Conservation (phyloP, 805 yeast species). For the Yarrowia sp. region DNA sequence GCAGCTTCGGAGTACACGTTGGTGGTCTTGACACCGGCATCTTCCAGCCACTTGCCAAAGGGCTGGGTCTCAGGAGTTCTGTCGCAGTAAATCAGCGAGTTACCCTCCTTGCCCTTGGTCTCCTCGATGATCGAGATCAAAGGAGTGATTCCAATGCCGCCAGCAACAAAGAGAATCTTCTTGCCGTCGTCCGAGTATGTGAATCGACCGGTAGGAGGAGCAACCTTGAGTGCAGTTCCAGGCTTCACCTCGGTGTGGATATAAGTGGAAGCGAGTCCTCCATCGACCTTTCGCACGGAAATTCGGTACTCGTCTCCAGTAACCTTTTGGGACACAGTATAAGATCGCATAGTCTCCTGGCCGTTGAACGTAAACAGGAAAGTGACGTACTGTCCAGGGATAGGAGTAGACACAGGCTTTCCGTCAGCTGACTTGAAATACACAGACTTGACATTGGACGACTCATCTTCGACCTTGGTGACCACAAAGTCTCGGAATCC, state of each 20-base stretch:
- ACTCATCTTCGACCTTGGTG: slow-evolving; percentile 54
- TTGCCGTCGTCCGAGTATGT: slow-evolving; percentile 46
- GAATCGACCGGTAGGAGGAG: slow-evolving; percentile 69
- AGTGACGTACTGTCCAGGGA: slow-evolving; percentile 58
- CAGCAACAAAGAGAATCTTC: slow-evolving; percentile 58
- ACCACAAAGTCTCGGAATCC: slow-evolving; percentile 64
- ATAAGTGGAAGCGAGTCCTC: slow-evolving; percentile 60
- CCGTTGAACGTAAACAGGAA: slow-evolving; percentile 52
- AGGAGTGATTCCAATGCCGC: slow-evolving; percentile 77
- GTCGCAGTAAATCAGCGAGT: slow-evolving; percentile 46
- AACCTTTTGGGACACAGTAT: slow-evolving; percentile 57
- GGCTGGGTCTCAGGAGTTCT: slow-evolving; percentile 35
- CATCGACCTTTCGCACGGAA: slow-evolving; percentile 59
- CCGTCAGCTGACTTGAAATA: slow-evolving; percentile 58
- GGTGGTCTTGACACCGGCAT: slow-evolving; percentile 29
- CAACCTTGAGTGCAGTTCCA: slow-evolving; percentile 58
- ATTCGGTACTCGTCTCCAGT: slow-evolving; percentile 58
- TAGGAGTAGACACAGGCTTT: slow-evolving; percentile 45
- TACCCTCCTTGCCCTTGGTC: slow-evolving; percentile 49
- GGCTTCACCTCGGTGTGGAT: slow-evolving; percentile 57
- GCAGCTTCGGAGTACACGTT: slow-evolving; percentile 29
- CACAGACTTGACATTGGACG: slow-evolving; percentile 58
- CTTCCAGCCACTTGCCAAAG: slow-evolving; percentile 29
- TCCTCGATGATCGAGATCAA: slow-evolving; percentile 59
- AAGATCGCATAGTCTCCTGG: slow-evolving; percentile 61